Evolutionary conservation across 768 basidiomycete species (phyloP).

Genomic region (Rossbeevera mucosa): DNA sequence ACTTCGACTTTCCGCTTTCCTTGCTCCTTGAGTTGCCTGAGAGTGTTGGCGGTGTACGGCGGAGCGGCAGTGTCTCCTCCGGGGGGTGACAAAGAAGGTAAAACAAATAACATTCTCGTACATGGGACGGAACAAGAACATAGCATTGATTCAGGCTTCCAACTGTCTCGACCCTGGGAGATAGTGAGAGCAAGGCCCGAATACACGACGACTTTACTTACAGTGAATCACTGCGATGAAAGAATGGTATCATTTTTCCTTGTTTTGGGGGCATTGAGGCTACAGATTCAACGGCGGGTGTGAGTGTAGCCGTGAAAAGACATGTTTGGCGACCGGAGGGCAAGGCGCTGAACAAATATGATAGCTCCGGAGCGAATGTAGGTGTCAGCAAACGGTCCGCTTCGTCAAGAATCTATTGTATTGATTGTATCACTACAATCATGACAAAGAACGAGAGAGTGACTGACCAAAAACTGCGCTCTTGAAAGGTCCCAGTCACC

Average conservation of each 20-base stretch:
- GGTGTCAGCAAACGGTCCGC: constrained; percentile 89
- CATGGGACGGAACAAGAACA: constrained; percentile 89
- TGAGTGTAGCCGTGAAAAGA: constrained; percentile 94
- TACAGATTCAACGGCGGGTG: constrained; percentile 76
- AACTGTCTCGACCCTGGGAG: constrained; percentile 79
- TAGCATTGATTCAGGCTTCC: constrained; percentile 84
- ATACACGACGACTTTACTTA: constrained; percentile 35
- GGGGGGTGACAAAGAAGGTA: constrained; percentile 88
- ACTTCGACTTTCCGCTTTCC: constrained; percentile 34
- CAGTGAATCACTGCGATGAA: constrained; percentile 74
- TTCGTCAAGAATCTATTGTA: constrained; percentile 82
- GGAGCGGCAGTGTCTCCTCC: constrained; percentile 64
- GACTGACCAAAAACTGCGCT: constrained; percentile 75
- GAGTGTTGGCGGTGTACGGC: constrained; percentile 57
- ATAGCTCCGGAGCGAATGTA: constrained; percentile 84
- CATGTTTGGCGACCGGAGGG: constrained; percentile 91
- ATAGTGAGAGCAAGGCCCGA: background rate
- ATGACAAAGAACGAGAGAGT: background rate
- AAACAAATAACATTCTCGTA: constrained; percentile 89
- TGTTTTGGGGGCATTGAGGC: constrained; percentile 66
- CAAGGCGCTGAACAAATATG: constrained; percentile 68
- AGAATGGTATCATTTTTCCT: constrained; percentile 84
- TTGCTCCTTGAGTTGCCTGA: constrained; percentile 1
- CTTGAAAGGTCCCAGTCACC: constrained; percentile 79
- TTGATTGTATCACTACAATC: background rate